Base-by-base conservation (phyloP, 2,329 filamentous ascomycete genomes). In the Monascus ruber region DNA sequence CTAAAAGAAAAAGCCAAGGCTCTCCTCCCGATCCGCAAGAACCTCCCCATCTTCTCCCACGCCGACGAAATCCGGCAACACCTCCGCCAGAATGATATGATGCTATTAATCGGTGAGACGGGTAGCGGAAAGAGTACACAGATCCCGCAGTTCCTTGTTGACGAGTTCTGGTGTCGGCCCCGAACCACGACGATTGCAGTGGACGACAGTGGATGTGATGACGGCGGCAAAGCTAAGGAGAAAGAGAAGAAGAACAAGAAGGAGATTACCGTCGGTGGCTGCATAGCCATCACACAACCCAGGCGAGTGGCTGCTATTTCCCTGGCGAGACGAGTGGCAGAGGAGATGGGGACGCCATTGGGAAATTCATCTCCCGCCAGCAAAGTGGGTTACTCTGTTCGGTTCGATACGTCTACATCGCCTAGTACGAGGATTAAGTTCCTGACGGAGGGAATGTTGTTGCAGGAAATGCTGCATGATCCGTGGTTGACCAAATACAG, bases 101-200 rank as follows among this genome's bases (percentile, higher is more conserved):
- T 98, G 37, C 72, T 98, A 0, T 68, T 98, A 9, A 82, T 91
- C 2, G 89, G 89, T 66, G 89, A 96, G 61, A 98, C 91, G 0
- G 91, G 91, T 58, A 94, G 85, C 9, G 91, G 91, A 57, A 98
- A 98, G 65, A 93, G 85, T 67, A 98, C 91, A 0, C 91, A 98
- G 62, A 81, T 95, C 0, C 89, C 91, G 0, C 91, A 96, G 54
- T 95, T 94, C 46, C 68, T 98, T 5, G 76, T 82, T 34, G 66
- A 71, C 25, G 84, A 95, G 54, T 64, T 76, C 5, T 96, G 88
- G 87, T 94, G 87, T 59, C 71, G 68, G 39, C 73, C 71, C 29
- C 71, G 70, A 41, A 76, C 63, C 41, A 71, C 77, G 34, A 73
- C 66, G 36, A 49, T 80, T 8, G 34, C 40, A 4, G 43, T 49